Base-by-base conservation (phyloP, 192 early-diverging fungal species). In the Entomortierella lignicola region DNA sequence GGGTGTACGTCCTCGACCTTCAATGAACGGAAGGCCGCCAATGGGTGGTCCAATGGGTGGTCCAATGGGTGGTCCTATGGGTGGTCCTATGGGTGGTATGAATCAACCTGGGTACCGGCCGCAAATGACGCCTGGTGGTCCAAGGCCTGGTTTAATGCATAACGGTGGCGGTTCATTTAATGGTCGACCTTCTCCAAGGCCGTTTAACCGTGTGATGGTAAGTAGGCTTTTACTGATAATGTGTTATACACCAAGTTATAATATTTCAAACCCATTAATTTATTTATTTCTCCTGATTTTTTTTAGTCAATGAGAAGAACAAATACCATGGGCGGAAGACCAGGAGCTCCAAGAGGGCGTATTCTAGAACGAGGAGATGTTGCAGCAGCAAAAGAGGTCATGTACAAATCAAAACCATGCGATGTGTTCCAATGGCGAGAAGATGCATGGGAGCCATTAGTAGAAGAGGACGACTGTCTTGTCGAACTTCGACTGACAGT, bases 371-470 rank as follows among this genome's bases (percentile, higher is more conserved):
- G 64, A 26, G 66, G 66, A 20, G 74, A 77, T 48, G 66, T 58
- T 4, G 72, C 77, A 8, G 55, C 71, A 23, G 67, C 77, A 34
- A 82, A 56, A 34, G 85, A 86, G 21, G 64, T 80, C 6, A 44
- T 84, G 6, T 75, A 77, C 42, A 68, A 80, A 73, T 62, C 82
- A 25, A 81, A 79, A 31, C 80, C 82, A 41, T 87, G 88, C 52
- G 80, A 87, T 63, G 86, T 89, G 13, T 83, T 83, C 48, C 74
- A 81, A 52, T 89, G 88, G 88, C 66, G 82, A 18, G 77, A 85
- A 20, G 63, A 83, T n/a, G 39, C 57, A n/a, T 89, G 88, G 88
- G 74, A 79, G 27, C 82, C 83, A 2, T 50, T 87, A 3, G 73
- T 80, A 25, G 77, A 72, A 41, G 86, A 85, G 5, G 85, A 85